Percentiles rank a stretch among this genome's conserved stretches.
These are phyloP conservation scores for Physcomitrium patens DNA, from an alignment of 225 moss, liverwort and hornwort species.

Conservation along the genomic window DNA sequence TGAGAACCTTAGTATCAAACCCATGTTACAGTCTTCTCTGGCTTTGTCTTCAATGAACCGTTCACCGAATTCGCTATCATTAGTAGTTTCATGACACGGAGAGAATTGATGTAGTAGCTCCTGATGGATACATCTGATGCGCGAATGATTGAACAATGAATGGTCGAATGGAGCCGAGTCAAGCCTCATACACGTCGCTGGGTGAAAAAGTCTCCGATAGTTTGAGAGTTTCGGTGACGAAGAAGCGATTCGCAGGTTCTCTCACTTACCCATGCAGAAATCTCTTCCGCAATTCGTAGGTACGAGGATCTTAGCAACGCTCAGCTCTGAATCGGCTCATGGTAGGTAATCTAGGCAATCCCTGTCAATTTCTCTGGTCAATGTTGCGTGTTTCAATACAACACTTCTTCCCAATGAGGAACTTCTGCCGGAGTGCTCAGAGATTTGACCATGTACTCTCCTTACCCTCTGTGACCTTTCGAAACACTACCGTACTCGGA, in stretches of 20 bases:
- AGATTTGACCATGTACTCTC: not conserved
- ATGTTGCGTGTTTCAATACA: not conserved
- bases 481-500: not conserved
- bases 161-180: constrained; percentile 21
- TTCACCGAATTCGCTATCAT: constrained; percentile 34
- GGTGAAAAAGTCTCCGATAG: constrained; percentile 25
- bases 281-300: not conserved
- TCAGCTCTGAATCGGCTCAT: too few species aligned
- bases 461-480: not conserved
- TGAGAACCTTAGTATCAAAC: not conserved
- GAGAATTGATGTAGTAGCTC: not conserved
- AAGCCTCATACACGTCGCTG: constrained; percentile 25
- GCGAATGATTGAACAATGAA: constrained; percentile 32
- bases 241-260: constrained; percentile 13
- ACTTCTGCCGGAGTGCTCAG: not conserved
- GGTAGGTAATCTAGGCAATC: constrained; percentile 10
- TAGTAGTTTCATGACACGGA: constrained; percentile 18
- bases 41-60: constrained; percentile 15
- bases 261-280: constrained; percentile 27
- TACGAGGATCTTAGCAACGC: constrained; percentile 23
- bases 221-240: constrained; percentile 8
- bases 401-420: not conserved
- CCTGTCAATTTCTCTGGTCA: not conserved
- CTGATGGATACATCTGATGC: constrained; percentile 8
- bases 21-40: constrained; percentile 23